phyloP scores from a whole-genome alignment of 2,329 filamentous ascomycete genomes.

The Ceratocystis destructans region DNA sequence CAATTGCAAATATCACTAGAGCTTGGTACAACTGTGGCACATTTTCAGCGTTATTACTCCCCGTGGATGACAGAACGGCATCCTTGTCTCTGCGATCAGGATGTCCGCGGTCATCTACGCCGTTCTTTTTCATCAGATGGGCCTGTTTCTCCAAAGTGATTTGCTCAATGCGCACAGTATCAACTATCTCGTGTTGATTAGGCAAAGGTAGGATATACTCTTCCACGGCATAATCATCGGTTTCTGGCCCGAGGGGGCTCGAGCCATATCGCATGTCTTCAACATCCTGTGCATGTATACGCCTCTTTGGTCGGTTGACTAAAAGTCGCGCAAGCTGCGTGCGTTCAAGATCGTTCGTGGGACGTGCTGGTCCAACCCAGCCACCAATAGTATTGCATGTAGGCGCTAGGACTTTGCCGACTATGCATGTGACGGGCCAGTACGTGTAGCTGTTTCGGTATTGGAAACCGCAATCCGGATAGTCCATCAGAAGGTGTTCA shows the following conservation, averaged over 20 bases:
- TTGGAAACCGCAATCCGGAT: constrained; percentile 60
- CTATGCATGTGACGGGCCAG: constrained; percentile 58
- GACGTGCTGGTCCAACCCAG: constrained; percentile 60
- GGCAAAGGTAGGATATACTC: constrained; percentile 50
- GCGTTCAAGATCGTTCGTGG: constrained; percentile 50
- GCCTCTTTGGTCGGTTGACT: constrained; percentile 43
- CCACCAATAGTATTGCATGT: constrained; percentile 58
- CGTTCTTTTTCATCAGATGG: neutral
- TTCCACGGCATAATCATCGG: constrained; percentile 47
- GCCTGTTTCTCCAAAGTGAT: constrained; percentile 39
- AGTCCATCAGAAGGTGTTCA: constrained; percentile 52
- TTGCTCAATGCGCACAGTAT: constrained; percentile 56
- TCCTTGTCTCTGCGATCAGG: neutral
- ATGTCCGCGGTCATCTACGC: neutral
- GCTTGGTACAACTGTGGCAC: constrained; percentile 43
- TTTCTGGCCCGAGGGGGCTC: constrained; percentile 52
- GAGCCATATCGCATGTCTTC: constrained; percentile 53
- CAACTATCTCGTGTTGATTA: constrained; percentile 42
- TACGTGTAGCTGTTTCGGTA: constrained; percentile 62
- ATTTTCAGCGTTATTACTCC: neutral
- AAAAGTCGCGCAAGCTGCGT: constrained; percentile 59
- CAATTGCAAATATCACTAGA: constrained; percentile 48
- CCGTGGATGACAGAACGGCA: constrained; percentile 19
- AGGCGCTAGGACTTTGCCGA: constrained; percentile 61
- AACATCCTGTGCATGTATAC: constrained; percentile 45